phyloP scores from a whole-genome alignment of 352 stramenopile species.

The Pythium scleroteichum region DNA sequence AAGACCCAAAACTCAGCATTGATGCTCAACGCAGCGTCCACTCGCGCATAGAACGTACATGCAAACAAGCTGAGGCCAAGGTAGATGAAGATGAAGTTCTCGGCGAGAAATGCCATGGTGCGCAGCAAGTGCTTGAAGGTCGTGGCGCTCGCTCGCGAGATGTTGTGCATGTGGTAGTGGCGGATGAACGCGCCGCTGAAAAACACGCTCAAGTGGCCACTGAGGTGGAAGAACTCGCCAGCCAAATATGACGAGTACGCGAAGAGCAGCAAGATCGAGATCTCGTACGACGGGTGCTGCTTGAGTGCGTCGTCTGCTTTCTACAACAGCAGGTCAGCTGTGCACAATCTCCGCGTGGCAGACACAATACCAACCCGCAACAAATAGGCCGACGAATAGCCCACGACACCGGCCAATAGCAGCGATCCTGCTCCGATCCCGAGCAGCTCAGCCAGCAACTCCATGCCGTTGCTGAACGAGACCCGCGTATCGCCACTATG shows the following conservation, averaged over 20 bases:
- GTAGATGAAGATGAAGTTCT: constrained; percentile 54
- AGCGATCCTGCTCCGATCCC: constrained; percentile 48
- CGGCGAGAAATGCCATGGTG: constrained; percentile 42
- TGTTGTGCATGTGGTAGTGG: constrained; percentile 47
- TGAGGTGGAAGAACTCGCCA: constrained; percentile 62
- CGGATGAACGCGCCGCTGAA: constrained; percentile 73
- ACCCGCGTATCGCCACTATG: constrained; percentile 34
- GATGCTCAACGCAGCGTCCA: not conserved
- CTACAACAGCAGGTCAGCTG: constrained; percentile 3
- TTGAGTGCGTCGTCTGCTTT: constrained; percentile 44
- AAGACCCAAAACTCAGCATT: not conserved
- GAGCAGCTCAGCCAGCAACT: constrained; percentile 22
- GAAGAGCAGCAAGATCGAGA: constrained; percentile 71
- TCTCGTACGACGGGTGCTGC: constrained; percentile 59
- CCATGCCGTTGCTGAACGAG: constrained; percentile 15
- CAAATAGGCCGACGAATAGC: constrained; percentile 51
- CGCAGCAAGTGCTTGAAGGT: constrained; percentile 39
- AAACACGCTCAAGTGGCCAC: constrained; percentile 91
- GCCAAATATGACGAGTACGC: constrained; percentile 76
- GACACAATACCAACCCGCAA: constrained; percentile 21
- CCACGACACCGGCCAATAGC: constrained; percentile 39
- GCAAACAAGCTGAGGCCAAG: constrained; percentile 41
- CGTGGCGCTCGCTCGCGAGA: constrained; percentile 32
- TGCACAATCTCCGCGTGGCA: not conserved
- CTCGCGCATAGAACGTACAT: constrained; percentile 22